phyloP scores from a whole-genome alignment of 2,329 filamentous ascomycete genomes.

The Aspergillus fumigatiaffinis region DNA sequence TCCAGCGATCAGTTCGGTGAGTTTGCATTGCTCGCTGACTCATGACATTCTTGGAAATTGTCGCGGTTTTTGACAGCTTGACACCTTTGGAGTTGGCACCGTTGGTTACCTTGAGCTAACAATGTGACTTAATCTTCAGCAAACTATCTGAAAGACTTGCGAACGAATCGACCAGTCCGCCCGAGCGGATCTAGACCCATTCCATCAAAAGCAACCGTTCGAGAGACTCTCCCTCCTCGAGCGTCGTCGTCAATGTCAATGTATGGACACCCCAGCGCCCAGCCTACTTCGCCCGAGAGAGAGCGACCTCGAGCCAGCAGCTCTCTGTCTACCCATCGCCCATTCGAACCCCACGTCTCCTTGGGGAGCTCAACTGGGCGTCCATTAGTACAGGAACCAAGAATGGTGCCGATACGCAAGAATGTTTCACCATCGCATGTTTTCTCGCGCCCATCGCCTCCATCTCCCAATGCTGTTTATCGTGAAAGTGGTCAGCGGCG shows the following conservation, averaged over 20 bases:
- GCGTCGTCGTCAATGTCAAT: constrained; percentile 43
- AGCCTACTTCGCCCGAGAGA: constrained; percentile 14
- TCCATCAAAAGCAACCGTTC: constrained; percentile 45
- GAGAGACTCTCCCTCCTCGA: constrained; percentile 35
- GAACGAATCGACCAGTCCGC: constrained; percentile 53
- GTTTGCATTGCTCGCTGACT: constrained; percentile 21
- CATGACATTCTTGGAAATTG: constrained; percentile 14
- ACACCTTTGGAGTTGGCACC: constrained; percentile 11
- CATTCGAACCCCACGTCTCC: constrained; percentile 27
- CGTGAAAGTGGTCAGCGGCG: constrained; percentile 52
- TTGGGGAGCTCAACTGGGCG: constrained; percentile 29
- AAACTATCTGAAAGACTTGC: constrained; percentile 57
- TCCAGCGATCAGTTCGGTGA: constrained; percentile 45
- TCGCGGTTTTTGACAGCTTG: constrained; percentile 14
- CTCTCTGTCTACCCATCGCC: constrained; percentile 38
- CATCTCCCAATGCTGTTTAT: constrained; percentile 45
- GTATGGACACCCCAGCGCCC: constrained; percentile 21
- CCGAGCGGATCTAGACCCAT: constrained; percentile 59
- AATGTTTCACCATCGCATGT: constrained; percentile 36
- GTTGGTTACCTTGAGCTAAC: neutral
- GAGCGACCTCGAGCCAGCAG: constrained; percentile 36
- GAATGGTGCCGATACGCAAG: constrained; percentile 28
- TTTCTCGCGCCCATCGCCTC: constrained; percentile 24
- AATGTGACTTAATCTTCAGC: constrained; percentile 37
- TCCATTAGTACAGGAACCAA: constrained; percentile 38